Evolutionary conservation across 2,329 filamentous ascomycete species (phyloP), one percentile per base, ranked within the genome.

Genomic region (Ascochyta koolunga): DNA sequence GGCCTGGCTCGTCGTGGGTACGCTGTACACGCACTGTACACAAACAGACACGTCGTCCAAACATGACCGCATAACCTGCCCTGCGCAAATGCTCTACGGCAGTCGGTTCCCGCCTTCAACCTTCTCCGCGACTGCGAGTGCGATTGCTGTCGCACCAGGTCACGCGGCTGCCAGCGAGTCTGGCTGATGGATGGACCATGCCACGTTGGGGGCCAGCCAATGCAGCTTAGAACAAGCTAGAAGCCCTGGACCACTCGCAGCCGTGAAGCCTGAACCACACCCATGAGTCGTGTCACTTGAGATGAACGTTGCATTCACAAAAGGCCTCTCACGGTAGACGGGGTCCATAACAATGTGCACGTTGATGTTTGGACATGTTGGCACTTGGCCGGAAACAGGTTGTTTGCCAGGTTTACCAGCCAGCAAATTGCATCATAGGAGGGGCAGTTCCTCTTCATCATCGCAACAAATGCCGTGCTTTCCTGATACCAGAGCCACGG

Each of bases 181-280:
- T 49, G 50, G 54, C 56, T 60, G 60, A 55, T 47, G 45, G 60
- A 55, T 47, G 45, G 54, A 52, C 56, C 56, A 58, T 52, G 58
- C 57, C 58, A 46, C 49, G 50, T 56, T 48, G 59, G 60, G 50
- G 51, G 59, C 71, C 69, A 71, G 71, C 70, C 69, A 69, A 47
- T 45, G 48, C 50, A 5, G 38, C 52, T 43, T 68, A 58, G 68
- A 72, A 71, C 61, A 61, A 63, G 64, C 68, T 70, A 68, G 68
- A 72, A 71, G 49, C 67, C 62, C 66, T 60, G 65, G 65, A 49
- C 58, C 59, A 51, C 40, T 41, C 40, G 29, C 51, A 44, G 40
- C 29, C 35, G 43, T 50, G 56, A 54, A 43, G 45, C 50, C 45
- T 50, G 41, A 47, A 54, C 36, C 42, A 47, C 36, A 31, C 40